Conservation (phyloP, 352 stramenopile genomes). For the Phytophthora melonis region DNA sequence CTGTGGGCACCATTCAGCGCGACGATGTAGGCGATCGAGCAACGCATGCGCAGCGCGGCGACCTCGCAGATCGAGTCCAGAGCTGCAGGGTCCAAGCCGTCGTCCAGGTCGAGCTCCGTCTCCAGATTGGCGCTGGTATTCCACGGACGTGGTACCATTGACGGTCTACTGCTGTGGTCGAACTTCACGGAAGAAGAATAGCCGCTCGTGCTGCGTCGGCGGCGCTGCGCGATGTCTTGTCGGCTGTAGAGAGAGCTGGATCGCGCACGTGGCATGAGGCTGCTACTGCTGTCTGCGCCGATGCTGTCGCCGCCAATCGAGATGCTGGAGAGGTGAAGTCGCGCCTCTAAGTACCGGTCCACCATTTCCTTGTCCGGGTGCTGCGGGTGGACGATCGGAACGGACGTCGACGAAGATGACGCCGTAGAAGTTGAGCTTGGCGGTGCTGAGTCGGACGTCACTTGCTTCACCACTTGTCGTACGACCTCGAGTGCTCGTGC, state of each 20-base stretch:
- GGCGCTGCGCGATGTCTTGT: slow-evolving; percentile 24
- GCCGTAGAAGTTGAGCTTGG: slow-evolving; percentile 31
- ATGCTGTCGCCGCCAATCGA: slow-evolving; percentile 15
- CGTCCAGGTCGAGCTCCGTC: slow-evolving; percentile 40
- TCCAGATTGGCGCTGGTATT: slow-evolving; percentile 32
- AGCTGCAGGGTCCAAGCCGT: slow-evolving; percentile 45
- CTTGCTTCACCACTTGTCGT: slow-evolving; percentile 56
- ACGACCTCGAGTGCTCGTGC: slow-evolving; percentile 64
- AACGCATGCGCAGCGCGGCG: slow-evolving; percentile 53
- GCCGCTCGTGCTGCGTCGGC: slow-evolving; percentile 30
- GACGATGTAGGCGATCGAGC: slow-evolving; percentile 58
- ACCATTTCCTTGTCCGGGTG: slow-evolving; percentile 50
- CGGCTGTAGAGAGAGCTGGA: slow-evolving; percentile 25
- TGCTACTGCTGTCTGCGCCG: slow-evolving; percentile 2
- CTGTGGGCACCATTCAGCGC: slow-evolving; percentile 33
- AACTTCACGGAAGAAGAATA: slow-evolving; percentile 14
- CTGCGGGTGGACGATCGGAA: slow-evolving; percentile 29
- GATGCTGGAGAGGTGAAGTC: slow-evolving; percentile 47
- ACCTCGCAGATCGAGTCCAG: slow-evolving; percentile 72
- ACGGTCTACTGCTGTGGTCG: slow-evolving; percentile 1
- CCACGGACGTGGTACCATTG: slow-evolving; percentile 26
- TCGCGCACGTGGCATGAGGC: not conserved
- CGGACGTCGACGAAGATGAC: slow-evolving; percentile 26
- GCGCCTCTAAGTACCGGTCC: slow-evolving; percentile 66
- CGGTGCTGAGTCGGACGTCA: slow-evolving; percentile 36